Conservation (phyloP, 208 protist species). For the Crithidia bombi region DNA sequence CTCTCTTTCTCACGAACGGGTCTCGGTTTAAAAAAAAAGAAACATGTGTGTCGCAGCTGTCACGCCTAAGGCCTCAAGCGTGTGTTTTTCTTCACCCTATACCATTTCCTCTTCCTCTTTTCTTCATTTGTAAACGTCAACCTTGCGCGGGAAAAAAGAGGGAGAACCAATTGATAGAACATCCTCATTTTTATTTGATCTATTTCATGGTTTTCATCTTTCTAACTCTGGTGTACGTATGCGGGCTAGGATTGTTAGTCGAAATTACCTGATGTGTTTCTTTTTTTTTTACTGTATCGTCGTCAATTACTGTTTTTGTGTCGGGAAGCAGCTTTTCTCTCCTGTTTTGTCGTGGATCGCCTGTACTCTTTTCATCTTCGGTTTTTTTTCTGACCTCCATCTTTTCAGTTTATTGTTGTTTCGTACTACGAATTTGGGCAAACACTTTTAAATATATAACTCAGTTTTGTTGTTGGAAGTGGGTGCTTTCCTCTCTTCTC, state of each 20-base stretch:
- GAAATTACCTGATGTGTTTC: neutral
- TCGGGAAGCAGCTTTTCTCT: neutral
- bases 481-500: neutral
- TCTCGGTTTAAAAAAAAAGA: neutral
- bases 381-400: slow-evolving; percentile 5
- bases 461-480: neutral
- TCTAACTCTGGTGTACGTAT: neutral
- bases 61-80: no score
- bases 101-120: no score
- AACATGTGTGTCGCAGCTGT: no score
- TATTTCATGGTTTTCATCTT: neutral
- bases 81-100: no score
- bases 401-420: slow-evolving; percentile 20
- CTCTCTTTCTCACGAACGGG: no score
- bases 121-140: no score
- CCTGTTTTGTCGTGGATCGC: slow-evolving; percentile 4
- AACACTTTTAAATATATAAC: neutral
- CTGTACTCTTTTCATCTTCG: slow-evolving; percentile 16
- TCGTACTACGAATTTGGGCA: neutral
- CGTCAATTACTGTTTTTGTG: neutral
- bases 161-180: neutral
- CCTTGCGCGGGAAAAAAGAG: no score
- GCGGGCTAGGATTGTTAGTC: no score
- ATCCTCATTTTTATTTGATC: neutral
- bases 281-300: slow-evolving; percentile 18